Base-by-base conservation (phyloP, 495 filamentous ascomycete species). In the Peziza echinospora region DNA sequence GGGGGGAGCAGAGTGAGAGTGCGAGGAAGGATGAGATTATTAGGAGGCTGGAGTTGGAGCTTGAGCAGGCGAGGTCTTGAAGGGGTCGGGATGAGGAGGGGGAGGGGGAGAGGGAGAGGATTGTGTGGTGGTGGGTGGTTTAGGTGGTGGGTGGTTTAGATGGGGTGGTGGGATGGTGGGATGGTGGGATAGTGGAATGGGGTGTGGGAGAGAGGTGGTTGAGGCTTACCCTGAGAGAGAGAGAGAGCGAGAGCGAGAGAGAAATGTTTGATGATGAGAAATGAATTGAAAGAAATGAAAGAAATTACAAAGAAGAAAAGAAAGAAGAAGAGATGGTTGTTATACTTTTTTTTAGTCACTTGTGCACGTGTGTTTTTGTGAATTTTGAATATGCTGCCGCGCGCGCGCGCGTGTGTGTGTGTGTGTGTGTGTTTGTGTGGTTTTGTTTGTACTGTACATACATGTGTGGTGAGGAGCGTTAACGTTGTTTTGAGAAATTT, bases 21-120 rank as follows among this genome's bases (percentile, higher is more conserved):
- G 41, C 43, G 34, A 53, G 19, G 53, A 76, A 79, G 65, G 77
- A 71, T 58, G 77, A 80, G 61, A 64, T 74, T 41, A 80, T 82
- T 51, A 63, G 76, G 49, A 72, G 79, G 60, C 54, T 82, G 50
- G 77, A 82, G 58, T 61, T 80, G 43, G 76, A 80, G 59, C 56
- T 82, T 43, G 77, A 82, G 56, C 71, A 64, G 51, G 62, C 63
- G 11, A 64, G 64, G 51, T 67, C 65, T 22, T 62, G 56, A 53
- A 30, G 22, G 11, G 5, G 26, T 34, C 26, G 26, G n/a, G n/a
- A 8, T 8, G 26, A 8, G 26, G 26, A 34, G 26, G n/a, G n/a
- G 26, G 8, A 34, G 26, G n/a, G 26, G 8, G 26, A 8, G n/a
- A n/a, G 8, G 8, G 26, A 34, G 26, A n/a, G 26, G n/a, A 8